These are phyloP conservation scores for Cyclotella atomus DNA, from an alignment of 108 stramenopile species.

Conservation along the genomic window DNA sequence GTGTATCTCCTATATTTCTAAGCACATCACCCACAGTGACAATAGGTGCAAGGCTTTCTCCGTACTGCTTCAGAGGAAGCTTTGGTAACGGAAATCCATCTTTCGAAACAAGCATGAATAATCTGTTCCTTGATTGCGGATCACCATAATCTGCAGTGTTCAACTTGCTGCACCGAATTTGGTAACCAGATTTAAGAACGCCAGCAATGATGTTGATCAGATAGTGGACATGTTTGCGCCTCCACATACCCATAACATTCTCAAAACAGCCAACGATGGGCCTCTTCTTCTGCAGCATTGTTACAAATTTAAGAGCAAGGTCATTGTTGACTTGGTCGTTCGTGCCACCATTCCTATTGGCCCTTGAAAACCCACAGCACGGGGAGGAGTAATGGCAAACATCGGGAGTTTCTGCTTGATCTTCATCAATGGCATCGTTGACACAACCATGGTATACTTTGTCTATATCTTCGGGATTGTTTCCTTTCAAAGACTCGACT, in stretches of 20 bases:
- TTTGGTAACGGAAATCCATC: neutral
- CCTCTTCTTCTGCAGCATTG: constrained; percentile 5
- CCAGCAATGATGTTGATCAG: neutral
- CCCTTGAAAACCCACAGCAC: constrained; percentile 2
- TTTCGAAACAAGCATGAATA: neutral
- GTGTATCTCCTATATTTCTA: neutral
- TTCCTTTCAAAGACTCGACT: neutral
- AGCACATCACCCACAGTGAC: neutral
- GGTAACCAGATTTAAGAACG: neutral
- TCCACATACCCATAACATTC: constrained; percentile 7
- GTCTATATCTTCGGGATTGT: neutral
- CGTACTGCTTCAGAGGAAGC: neutral
- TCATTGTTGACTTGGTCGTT: neutral
- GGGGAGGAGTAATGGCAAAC: constrained; percentile 2
- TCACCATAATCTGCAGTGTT: constrained; percentile 1
- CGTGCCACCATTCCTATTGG: neutral
- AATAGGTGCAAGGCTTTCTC: neutral
- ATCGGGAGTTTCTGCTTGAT: neutral
- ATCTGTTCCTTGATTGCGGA: neutral
- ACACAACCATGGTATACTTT: constrained; percentile 7
- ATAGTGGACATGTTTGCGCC: neutral
- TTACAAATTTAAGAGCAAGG: constrained; percentile 7
- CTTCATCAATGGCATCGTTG: constrained; percentile 1
- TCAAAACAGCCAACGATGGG: neutral
- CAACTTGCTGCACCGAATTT: neutral